phyloP scores from a whole-genome alignment of 176 grass and related monocot species.

The Secale cereale region DNA sequence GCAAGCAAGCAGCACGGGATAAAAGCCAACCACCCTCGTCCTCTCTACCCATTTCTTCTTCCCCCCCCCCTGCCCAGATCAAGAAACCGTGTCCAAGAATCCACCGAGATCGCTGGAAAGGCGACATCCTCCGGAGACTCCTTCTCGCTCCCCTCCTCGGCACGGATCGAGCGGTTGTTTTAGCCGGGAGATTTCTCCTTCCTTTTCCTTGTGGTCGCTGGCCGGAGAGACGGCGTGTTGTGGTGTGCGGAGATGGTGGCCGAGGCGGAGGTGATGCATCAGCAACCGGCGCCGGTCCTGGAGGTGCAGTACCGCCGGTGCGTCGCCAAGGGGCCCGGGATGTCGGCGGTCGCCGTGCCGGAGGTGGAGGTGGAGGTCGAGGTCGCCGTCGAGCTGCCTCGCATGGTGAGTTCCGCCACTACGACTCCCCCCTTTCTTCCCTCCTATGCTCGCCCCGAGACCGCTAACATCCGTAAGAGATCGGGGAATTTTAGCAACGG shows the following conservation, averaged over 20 bases:
- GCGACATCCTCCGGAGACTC: background rate
- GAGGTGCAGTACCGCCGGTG: constrained; percentile 49
- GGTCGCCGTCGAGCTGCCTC: constrained; percentile 37
- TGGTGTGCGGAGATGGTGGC: constrained; percentile 63
- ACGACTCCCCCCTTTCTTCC: background rate
- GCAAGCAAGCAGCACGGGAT: constrained; percentile 21
- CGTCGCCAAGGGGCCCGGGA: constrained; percentile 37
- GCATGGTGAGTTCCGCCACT: constrained; percentile 49
- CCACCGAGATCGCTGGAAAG: constrained; percentile 35
- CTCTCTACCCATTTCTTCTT: constrained; percentile 7
- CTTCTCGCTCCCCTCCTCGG: background rate
- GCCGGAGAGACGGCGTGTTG: background rate
- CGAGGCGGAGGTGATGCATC: constrained; percentile 77
- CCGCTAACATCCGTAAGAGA: background rate
- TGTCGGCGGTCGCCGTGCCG: constrained; percentile 25
- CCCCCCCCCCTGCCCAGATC: constrained; percentile 34
- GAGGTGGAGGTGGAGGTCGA: constrained; percentile 37
- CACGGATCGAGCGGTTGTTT: constrained; percentile 19
- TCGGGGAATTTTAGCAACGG: background rate
- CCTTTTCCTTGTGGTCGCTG: background rate
- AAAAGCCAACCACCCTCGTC: constrained; percentile 35
- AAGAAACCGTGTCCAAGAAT: constrained; percentile 49
- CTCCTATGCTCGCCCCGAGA: background rate
- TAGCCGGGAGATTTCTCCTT: background rate
- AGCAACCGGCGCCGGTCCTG: constrained; percentile 44